Evolutionary conservation across 2,329 filamentous ascomycete genomes (phyloP).

Genomic region (Boeremia lycopersici): DNA sequence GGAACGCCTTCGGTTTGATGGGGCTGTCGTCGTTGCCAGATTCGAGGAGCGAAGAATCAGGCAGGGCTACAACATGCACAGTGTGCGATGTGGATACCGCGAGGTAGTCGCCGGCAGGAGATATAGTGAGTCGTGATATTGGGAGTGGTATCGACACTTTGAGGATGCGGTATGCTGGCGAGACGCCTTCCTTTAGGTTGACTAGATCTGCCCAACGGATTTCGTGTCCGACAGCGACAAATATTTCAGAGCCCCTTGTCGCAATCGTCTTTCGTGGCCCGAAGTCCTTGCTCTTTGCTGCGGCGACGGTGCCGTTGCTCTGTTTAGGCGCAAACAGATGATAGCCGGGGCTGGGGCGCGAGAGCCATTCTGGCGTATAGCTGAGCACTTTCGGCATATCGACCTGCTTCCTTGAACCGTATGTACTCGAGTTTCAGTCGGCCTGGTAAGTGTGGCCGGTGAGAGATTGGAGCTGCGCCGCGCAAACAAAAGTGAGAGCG

Average conservation of each 20-base stretch:
- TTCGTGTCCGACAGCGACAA: constrained; percentile 85
- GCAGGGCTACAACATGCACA: constrained; percentile 84
- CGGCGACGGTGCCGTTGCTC: constrained; percentile 36
- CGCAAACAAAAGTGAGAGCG: constrained; percentile 10
- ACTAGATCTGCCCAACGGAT: constrained; percentile 89
- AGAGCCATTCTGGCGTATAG: constrained; percentile 88
- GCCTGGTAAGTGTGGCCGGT: constrained; percentile 1
- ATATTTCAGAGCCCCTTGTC: constrained; percentile 82
- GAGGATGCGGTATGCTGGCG: constrained; percentile 57
- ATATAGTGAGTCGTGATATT: constrained; percentile 84
- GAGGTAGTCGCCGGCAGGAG: constrained; percentile 79
- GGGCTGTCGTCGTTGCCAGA: constrained; percentile 72
- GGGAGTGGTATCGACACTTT: constrained; percentile 78
- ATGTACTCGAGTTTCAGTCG: neutral
- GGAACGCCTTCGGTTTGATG: constrained; percentile 83
- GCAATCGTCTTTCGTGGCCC: constrained; percentile 70
- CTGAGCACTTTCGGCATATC: constrained; percentile 85
- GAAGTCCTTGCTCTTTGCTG: constrained; percentile 31
- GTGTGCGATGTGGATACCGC: constrained; percentile 88
- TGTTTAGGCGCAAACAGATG: constrained; percentile 71
- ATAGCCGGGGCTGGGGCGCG: constrained; percentile 76
- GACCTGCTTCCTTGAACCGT: constrained; percentile 6
- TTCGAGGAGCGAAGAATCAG: constrained; percentile 77
- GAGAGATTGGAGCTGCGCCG: constrained; percentile 5
- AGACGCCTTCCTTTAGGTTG: constrained; percentile 68